Evolutionary conservation across 495 filamentous ascomycete genomes (phyloP).

Genomic region (Penicillium argentinense): DNA sequence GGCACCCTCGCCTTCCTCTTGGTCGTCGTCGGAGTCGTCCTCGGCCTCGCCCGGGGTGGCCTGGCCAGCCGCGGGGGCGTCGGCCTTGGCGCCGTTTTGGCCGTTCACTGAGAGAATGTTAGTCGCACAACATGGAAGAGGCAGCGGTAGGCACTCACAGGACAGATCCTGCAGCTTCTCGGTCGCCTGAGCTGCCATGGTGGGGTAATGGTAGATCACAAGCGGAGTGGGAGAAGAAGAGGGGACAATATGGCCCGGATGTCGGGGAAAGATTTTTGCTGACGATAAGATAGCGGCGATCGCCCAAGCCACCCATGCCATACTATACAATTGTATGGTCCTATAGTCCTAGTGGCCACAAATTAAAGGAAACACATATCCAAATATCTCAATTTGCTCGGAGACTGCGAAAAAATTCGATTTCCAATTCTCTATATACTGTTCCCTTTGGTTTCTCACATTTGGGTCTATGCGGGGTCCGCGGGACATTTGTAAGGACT

Average conservation of each 20-base stretch:
- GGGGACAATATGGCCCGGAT: constrained; percentile 18
- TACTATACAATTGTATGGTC: too few relatives aligned
- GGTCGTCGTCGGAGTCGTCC: constrained; percentile 68
- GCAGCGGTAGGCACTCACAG: constrained; percentile 29
- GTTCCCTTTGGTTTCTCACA: too few relatives aligned
- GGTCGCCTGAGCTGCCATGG: constrained; percentile 54
- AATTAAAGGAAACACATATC: too few relatives aligned
- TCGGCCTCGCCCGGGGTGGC: constrained; percentile 48
- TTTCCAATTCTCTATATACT: too few relatives aligned
- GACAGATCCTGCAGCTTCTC: constrained; percentile 54
- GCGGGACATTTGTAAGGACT: too few relatives aligned
- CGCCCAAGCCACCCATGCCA: too few relatives aligned
- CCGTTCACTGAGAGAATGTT: constrained; percentile 42
- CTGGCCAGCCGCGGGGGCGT: constrained; percentile 39
- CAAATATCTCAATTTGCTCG: too few relatives aligned
- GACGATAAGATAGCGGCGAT: constrained; percentile 26
- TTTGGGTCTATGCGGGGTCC: too few relatives aligned
- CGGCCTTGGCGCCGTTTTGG: constrained; percentile 47
- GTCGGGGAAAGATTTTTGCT: constrained; percentile 32
- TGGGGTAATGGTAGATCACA: constrained; percentile 17
- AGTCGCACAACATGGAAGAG: constrained; percentile 7
- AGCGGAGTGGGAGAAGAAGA: constrained; percentile 17
- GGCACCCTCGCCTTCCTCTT: constrained; percentile 48
- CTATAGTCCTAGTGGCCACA: too few relatives aligned
- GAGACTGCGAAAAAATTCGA: too few relatives aligned